phyloP scores from a whole-genome alignment of 2,329 filamentous ascomycete genomes.

The Fusarium fujikuroi region DNA sequence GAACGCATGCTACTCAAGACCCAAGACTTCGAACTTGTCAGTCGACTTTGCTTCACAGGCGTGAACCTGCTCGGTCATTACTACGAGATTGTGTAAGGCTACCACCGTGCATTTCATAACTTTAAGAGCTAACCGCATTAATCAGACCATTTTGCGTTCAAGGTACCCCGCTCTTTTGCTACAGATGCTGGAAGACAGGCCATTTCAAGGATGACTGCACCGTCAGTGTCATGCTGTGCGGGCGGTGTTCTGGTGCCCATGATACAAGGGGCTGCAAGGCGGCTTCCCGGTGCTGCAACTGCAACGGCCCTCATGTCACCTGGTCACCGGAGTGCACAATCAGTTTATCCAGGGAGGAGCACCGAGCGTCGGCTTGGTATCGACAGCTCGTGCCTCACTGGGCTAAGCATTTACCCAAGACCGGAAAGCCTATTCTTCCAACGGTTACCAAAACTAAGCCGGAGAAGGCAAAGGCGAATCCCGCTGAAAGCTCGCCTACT shows the following conservation, averaged over 20 bases:
- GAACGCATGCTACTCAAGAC: background rate
- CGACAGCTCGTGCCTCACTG: no score
- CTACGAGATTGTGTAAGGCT: background rate
- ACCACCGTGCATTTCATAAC: background rate
- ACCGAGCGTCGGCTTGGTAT: no score
- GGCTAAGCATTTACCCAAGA: no score
- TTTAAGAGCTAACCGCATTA: background rate
- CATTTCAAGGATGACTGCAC: background rate
- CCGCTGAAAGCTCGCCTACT: no score
- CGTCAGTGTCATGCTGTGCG: background rate
- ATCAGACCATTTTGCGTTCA: background rate
- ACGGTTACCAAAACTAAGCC: no score
- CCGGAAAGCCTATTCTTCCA: no score
- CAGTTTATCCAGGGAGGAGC: no score
- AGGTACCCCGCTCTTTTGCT: background rate
- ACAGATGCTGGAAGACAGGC: background rate
- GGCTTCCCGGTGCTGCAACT: no score
- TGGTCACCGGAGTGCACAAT: no score
- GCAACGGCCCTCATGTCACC: no score
- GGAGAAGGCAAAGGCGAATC: no score
- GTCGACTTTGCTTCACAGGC: background rate
- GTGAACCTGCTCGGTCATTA: background rate
- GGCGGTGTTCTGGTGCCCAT: background rate
- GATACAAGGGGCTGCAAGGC: background rate
- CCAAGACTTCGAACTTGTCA: background rate